These are phyloP conservation scores for Fraxinus nigra DNA, from an alignment of 305 asterid species.

Conservation along the genomic window DNA sequence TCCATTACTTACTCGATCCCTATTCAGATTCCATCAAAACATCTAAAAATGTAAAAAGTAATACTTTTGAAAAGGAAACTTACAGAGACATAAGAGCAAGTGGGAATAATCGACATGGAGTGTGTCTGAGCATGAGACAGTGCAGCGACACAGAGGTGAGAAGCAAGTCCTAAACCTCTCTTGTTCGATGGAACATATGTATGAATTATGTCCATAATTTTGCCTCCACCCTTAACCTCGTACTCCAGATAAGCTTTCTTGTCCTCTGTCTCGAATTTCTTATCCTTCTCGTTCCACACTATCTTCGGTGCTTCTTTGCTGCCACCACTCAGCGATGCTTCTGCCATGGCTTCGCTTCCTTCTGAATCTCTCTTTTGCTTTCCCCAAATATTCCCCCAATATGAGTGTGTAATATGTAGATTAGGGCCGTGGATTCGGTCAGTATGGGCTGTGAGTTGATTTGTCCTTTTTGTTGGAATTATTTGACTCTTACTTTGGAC, in stretches of 20 bases:
- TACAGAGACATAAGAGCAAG: conserved; percentile 91
- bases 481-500: neutral
- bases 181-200: conserved; percentile 78
- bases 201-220: conserved; percentile 68
- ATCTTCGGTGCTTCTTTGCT: conserved; percentile 29
- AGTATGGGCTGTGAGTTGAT: neutral
- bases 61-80: conserved; percentile 16
- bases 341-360: conserved; percentile 23
- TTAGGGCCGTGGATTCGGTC: neutral
- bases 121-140: conserved; percentile 63
- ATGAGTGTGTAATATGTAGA: neutral
- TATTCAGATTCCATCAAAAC: neutral
- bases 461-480: neutral
- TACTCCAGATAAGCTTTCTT: conserved; percentile 69
- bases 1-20: neutral
- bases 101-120: conserved; percentile 56
- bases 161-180: conserved; percentile 84
- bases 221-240: conserved; percentile 32
- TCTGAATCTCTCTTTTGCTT: neutral
- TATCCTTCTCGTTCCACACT: conserved; percentile 58
- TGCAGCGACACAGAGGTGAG: conserved; percentile 77
- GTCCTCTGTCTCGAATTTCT: conserved; percentile 71
- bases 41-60: neutral
- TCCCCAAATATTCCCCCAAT: neutral
- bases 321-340: conserved; percentile 12